Evolutionary conservation across 2,329 filamentous ascomycete genomes (phyloP).

Genomic region (Graphiopsis chlorocephala): DNA sequence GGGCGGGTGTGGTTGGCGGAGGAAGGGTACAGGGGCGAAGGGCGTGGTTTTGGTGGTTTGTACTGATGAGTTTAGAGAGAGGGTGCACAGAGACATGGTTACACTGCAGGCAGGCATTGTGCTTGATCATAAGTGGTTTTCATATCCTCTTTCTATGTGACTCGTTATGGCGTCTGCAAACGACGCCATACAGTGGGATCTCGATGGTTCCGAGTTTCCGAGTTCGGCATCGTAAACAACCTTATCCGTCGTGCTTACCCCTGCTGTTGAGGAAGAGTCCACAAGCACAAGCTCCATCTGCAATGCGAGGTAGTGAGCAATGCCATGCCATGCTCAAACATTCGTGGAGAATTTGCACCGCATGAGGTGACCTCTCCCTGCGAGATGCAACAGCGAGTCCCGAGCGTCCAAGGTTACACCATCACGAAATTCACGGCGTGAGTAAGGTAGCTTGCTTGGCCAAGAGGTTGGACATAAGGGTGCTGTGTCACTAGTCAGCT

Average conservation of each 20-base stretch:
- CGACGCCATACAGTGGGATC: neutral
- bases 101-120: neutral
- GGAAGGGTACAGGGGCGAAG: neutral
- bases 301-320: neutral
- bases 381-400: neutral
- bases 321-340: neutral
- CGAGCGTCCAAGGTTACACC: neutral
- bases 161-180: neutral
- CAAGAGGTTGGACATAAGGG: neutral
- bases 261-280: neutral
- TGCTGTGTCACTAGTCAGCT: neutral
- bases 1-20: neutral
- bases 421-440: neutral
- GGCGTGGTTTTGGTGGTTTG: neutral
- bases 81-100: neutral
- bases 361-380: neutral
- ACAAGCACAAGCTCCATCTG: neutral
- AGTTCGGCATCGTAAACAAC: too few species aligned
- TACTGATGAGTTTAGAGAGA: neutral
- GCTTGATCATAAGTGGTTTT: neutral
- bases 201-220: neutral
- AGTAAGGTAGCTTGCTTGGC: neutral
- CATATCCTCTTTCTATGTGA: neutral
- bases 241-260: neutral
- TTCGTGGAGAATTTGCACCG: neutral